A percentile compares a stretch with the other conserved stretches of the same genome.
Evolutionary conservation across 495 filamentous ascomycete species (phyloP).

Genomic region (Annulohypoxylon moriforme): DNA sequence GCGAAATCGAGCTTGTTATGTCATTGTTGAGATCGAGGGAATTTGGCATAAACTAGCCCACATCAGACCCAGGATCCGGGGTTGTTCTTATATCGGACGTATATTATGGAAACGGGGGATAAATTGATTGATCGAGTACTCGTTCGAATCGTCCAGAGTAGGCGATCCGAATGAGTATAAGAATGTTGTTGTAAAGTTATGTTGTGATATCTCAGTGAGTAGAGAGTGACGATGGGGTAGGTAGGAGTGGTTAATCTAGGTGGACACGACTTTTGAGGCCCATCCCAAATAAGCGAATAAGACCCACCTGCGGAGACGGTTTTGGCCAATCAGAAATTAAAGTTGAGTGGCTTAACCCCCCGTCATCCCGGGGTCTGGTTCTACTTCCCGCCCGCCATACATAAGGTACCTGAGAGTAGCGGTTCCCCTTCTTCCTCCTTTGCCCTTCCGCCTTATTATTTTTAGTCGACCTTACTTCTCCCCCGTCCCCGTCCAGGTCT

Average conservation of each 20-base stretch:
- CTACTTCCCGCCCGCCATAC: constrained; percentile 42
- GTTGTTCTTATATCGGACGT: constrained; percentile 13
- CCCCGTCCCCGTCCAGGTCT: constrained; percentile 47
- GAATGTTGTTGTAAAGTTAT: constrained; percentile 42
- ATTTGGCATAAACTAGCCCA: constrained; percentile 32
- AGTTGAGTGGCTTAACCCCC: constrained; percentile 43
- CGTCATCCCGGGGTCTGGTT: constrained; percentile 49
- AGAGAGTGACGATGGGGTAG: constrained; percentile 47
- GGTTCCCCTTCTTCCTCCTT: constrained; percentile 56
- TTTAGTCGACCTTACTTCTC: constrained; percentile 48
- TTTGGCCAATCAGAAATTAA: constrained; percentile 41
- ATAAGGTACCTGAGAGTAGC: constrained; percentile 43
- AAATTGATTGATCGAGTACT: constrained; percentile 29
- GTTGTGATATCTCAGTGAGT: constrained; percentile 31
- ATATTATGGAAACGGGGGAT: neutral
- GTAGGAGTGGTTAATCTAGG: constrained; percentile 49
- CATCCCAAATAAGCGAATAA: constrained; percentile 49
- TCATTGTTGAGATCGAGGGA: constrained; percentile 44
- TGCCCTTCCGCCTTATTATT: constrained; percentile 48
- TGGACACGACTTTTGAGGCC: constrained; percentile 49
- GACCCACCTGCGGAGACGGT: constrained; percentile 43
- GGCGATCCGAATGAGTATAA: constrained; percentile 59
- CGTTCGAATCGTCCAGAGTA: constrained; percentile 38
- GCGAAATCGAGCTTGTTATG: constrained; percentile 1
- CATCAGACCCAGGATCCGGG: constrained; percentile 9